Evolutionary conservation across 495 filamentous ascomycete species (phyloP), one percentile per base, ranked within the genome.

Genomic region (Penicillium fimorum): DNA sequence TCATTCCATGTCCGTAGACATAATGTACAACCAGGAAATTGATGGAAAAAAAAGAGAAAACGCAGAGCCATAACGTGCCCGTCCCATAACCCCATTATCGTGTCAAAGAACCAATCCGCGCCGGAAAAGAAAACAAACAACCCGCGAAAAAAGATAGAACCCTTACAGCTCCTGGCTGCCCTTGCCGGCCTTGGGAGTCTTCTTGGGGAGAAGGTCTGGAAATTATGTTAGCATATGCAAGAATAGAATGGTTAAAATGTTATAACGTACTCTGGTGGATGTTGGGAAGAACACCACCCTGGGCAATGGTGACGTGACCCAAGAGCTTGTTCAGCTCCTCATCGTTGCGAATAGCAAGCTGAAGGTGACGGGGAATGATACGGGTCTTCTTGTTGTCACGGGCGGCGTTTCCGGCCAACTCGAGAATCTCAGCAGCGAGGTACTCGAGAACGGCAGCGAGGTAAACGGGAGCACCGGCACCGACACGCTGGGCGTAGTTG

Each of bases 361-460:
- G 94, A 47, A 98, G 88, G 79, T 98, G 94, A 74, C 94, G 92
- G 61, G 94, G 94, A 64, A 97, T 98, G 82, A 98, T 98, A 89
- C 94, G 91, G 59, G 93, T 98, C 87, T 97, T 97, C 91, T 98
- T 98, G 88, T 97, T 97, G 79, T 98, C 94, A 72, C 94, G 93
- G 56, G 94, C 94, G 62, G 94, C 94, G 74, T 98, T 98, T 68
- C 94, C 94, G 73, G 94, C 94, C 79, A 98, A 82, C 80, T 98
- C 94, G 72, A 98, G 92, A 58, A 98, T 97, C 78, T 98, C 94
- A 58, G 94, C 94, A 59, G 94, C 93, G 55, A 98, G 89, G 69
- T 98, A 98, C 82, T 98, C 94, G 38, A 98, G 91, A 37, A 98
- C 94, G 51, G 94, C 94, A 61, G 94, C 94, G 63, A 98, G 88